Percentiles rank a stretch among this genome's conserved stretches.
Evolutionary conservation across 306 rosid species (phyloP).

Genomic region (Gleditsia sinensis): DNA sequence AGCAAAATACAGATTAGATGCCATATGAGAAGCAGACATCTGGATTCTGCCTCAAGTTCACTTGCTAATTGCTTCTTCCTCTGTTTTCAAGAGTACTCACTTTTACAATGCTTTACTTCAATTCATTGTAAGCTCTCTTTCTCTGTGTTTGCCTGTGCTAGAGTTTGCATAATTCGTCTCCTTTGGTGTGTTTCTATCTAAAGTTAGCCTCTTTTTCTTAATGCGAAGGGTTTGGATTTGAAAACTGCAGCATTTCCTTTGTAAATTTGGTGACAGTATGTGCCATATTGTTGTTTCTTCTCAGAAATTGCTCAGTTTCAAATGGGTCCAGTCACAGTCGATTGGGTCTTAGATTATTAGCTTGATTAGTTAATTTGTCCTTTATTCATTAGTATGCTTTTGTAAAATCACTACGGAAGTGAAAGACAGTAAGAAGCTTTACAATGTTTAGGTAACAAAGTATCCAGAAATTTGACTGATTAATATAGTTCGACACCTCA

Average conservation of each 20-base stretch:
- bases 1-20: not conserved
- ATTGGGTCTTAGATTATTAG: not conserved
- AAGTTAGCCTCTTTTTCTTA: not conserved
- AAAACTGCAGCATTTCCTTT: not conserved
- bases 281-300: not conserved
- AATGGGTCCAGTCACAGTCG: not conserved
- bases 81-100: not conserved
- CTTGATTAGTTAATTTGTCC: not conserved
- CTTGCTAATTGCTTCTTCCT: not conserved
- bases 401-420: not conserved
- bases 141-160: not conserved
- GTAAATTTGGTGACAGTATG: not conserved
- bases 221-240: not conserved
- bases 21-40: not conserved
- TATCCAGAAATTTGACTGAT: not conserved
- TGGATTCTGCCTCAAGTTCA: not conserved
- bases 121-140: conserved; percentile 29
- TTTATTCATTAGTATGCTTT: not conserved
- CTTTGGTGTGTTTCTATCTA: not conserved
- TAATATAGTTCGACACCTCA: not conserved
- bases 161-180: not conserved
- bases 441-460: not conserved
- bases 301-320: not conserved
- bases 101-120: conserved; percentile 27
- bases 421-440: not conserved